Evolutionary conservation across 2,329 filamentous ascomycete genomes (phyloP), one percentile per base, ranked within the genome.

Genomic region (Penicillium sp.): DNA sequence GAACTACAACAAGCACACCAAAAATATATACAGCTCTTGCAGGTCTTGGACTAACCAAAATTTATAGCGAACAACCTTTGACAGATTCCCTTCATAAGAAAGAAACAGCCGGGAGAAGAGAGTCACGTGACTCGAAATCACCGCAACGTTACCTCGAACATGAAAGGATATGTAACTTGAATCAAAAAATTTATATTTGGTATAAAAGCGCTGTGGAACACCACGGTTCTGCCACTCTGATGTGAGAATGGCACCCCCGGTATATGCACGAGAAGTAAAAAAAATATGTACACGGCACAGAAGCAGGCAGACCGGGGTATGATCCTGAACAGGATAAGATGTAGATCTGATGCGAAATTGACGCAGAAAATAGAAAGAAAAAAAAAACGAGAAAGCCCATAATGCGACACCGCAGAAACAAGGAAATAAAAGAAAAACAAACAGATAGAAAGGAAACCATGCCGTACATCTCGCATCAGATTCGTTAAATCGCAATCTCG

Each of bases 381-480:
- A 22, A 22, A 22, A 62, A 52, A 57, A 58, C 53, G 47, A 51
- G 38, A 59, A 57, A 52, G 44, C 53, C 46, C 48, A 50, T 38
- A 50, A 54, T 55, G 58, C 49, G 57, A 46, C 56, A 62, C 36
- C 48, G 41, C 38, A 56, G 55, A 59, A 55, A 60, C 37, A 53
- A 60, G 26, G 35, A 53, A 35, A 51, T 37, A 22, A 48, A 53
- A 42, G 44, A 22, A 47, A 40, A 35, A 43, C 22, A 30, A 16
- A 30, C 16, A 57, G 28, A 56, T 45, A 50, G 44, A 44, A 38
- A 61, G 59, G 53, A 59, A 62, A 58, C 56, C 62, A 65, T 62
- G 61, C 55, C 57, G 59, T 70, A 70, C 69, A 71, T 70, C 60
- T 65, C 63, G 60, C 68, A 67, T 71, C 62, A 67, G 68, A 67